phyloP scores from a whole-genome alignment of 1,284 basidiomycete species.

The Austroboletus novae-zelandiae region DNA sequence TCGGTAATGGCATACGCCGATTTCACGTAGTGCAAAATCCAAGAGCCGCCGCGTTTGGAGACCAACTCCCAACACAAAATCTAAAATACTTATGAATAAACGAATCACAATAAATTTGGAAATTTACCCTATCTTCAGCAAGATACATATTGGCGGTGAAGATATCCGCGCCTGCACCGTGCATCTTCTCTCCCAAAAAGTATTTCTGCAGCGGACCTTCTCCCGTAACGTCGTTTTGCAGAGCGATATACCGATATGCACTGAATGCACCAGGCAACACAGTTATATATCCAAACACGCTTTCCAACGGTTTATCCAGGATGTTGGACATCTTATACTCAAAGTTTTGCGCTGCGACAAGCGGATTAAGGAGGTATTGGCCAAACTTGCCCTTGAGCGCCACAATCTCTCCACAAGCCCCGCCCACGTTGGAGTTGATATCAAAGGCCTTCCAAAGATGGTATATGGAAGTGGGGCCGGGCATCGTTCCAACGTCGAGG shows the following conservation, averaged over 20 bases:
- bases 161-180: slow-evolving; percentile 84
- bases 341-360: slow-evolving; percentile 91
- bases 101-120: neutral
- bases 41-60: slow-evolving; percentile 80
- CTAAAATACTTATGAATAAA: slow-evolving; percentile 30
- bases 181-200: slow-evolving; percentile 93
- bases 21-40: slow-evolving; percentile 94
- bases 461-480: slow-evolving; percentile 87
- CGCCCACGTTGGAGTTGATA: slow-evolving; percentile 93
- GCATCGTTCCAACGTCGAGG: slow-evolving; percentile 93
- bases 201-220: slow-evolving; percentile 92
- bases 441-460: slow-evolving; percentile 98
- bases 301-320: slow-evolving; percentile 85
- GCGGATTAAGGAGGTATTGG: slow-evolving; percentile 76
- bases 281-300: slow-evolving; percentile 89
- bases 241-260: slow-evolving; percentile 87
- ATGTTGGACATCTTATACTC: slow-evolving; percentile 98
- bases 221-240: slow-evolving; percentile 82
- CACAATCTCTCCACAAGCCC: slow-evolving; percentile 96
- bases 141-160: slow-evolving; percentile 97
- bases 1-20: slow-evolving; percentile 91
- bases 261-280: slow-evolving; percentile 93
- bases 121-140: slow-evolving; percentile 78
- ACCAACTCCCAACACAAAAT: slow-evolving; percentile 96
- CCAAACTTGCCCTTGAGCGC: slow-evolving; percentile 86